These are phyloP conservation scores for Aspergillus ostianus DNA, from an alignment of 495 filamentous ascomycete species.

Conservation along the genomic window DNA sequence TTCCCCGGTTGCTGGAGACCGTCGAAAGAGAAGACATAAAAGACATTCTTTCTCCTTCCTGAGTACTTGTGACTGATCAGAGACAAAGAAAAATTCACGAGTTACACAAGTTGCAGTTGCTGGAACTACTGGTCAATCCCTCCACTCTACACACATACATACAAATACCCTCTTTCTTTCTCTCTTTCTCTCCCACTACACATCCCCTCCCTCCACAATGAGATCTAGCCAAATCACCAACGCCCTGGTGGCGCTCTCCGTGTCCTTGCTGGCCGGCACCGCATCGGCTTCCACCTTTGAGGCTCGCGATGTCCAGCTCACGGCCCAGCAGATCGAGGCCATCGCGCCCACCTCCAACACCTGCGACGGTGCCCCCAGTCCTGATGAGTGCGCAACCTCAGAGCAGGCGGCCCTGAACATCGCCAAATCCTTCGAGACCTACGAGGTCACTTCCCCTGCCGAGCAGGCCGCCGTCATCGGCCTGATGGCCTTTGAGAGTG, in stretches of 20 bases:
- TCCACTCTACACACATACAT: not conserved
- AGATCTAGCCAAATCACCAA: not conserved
- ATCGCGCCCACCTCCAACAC: conserved; percentile 45
- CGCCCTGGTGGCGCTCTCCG: conserved; percentile 17
- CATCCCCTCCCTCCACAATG: conserved; percentile 1
- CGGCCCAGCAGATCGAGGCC: conserved; percentile 43
- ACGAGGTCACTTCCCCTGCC: conserved; percentile 49
- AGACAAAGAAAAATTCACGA: not conserved
- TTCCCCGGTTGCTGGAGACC: not conserved
- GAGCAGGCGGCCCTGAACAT: conserved; percentile 59
- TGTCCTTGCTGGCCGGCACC: conserved; percentile 17
- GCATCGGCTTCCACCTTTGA: conserved; percentile 5
- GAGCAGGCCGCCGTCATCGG: conserved; percentile 64
- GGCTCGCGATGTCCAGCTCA: conserved; percentile 20
- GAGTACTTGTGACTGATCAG: not conserved
- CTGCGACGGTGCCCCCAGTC: conserved; percentile 20
- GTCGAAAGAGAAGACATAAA: not conserved
- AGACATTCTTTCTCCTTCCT: not conserved
- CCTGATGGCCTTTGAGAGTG: conserved; percentile 67
- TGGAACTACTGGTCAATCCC: not conserved
- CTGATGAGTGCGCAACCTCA: conserved; percentile 66
- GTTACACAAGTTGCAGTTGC: not conserved
- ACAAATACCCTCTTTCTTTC: not conserved
- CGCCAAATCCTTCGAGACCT: conserved; percentile 52
- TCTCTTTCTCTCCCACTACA: not conserved